Base-by-base conservation (phyloP, 148 eudicot genomes). In the Oxyria digyna region DNA sequence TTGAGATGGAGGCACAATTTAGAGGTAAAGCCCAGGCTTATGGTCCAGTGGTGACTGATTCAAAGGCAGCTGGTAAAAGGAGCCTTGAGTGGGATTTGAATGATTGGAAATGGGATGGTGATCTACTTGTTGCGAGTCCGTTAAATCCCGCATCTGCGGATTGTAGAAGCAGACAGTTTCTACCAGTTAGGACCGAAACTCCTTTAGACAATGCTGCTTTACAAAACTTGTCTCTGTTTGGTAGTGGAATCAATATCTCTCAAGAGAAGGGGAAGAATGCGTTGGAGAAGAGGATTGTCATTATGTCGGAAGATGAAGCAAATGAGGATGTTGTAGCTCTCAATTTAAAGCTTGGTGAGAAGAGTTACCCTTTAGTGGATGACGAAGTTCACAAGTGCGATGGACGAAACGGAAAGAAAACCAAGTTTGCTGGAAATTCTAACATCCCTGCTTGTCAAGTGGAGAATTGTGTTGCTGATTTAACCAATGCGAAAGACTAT, bases 71-170 rank as follows among this genome's bases (percentile, higher is more conserved):
- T 32, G 95, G 94, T 55, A 86, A 89, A 79, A 87, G 74, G 81
- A 77, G 67, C 59, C 69, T 83, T 54, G 98, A 93, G 72, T 93
- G 98, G 98, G 95, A 89, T 79, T 86, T 89, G 74, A 89, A 87
- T 79, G 88, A 93, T 69, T 93, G 98, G 96, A 87, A 76, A 75
- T 93, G 98, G 98, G 96, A 93, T 80, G 85, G 95, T 32, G 84
- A 87, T 86, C 73, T 78, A 69, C 84, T 86, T 65, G 72, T 75
- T 15, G 98, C 95, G 21, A 76, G 77, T 65, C 87, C 87, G 0
- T 73, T 84, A 45, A 84, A 80, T 77, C 45, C 85, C 6, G 62
- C 59, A 2, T 74, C 87, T 15, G 79, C 81, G 1, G 88, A 86
- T 80, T 85, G 87, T 71, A 76, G 81, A 66, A 76, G 80, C 74